Conservation (phyloP, 1,284 basidiomycete genomes). For the Pseudozyma hubeiensis region DNA sequence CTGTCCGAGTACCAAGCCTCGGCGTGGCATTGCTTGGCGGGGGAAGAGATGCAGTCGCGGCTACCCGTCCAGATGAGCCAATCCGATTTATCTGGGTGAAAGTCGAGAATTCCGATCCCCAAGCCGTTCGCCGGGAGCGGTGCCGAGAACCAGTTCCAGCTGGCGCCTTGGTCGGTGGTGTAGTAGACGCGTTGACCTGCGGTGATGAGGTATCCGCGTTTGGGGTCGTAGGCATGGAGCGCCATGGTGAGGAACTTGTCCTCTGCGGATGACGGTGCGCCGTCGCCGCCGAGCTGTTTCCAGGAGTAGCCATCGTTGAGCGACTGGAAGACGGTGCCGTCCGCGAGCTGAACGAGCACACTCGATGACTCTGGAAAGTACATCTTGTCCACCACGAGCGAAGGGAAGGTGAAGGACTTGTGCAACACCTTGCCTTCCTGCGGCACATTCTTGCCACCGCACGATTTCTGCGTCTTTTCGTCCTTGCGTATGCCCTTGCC, state of each 20-base stretch:
- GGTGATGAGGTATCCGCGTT: slow-evolving; percentile 91
- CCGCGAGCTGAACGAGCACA: slow-evolving; percentile 82
- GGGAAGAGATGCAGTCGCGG: slow-evolving; percentile 73
- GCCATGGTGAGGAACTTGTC: slow-evolving; percentile 76
- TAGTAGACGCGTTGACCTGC: slow-evolving; percentile 77
- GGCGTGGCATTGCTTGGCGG: slow-evolving; percentile 59
- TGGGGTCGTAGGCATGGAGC: slow-evolving; percentile 81
- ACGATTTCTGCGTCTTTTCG: slow-evolving; percentile 78
- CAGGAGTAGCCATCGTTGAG: slow-evolving; percentile 93
- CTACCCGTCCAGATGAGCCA: slow-evolving; percentile 90
- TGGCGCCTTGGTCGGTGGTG: slow-evolving; percentile 81
- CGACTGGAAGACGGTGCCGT: slow-evolving; percentile 89
- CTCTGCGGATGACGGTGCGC: slow-evolving; percentile 63
- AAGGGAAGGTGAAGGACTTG: slow-evolving; percentile 77
- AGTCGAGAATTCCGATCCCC: slow-evolving; percentile 80
- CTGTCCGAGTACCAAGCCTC: slow-evolving; percentile 57
- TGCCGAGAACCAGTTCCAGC: slow-evolving; percentile 77
- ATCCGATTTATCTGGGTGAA: slow-evolving; percentile 85
- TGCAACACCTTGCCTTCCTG: slow-evolving; percentile 66
- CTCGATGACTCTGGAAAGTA: slow-evolving; percentile 81
- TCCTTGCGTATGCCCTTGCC: slow-evolving; percentile 77
- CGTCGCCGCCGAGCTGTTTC: slow-evolving; percentile 74
- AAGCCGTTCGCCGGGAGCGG: slow-evolving; percentile 84
- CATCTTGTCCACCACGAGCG: slow-evolving; percentile 79
- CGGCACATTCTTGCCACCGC: slow-evolving; percentile 72